Base-by-base conservation (phyloP, 1,139 yeast species). In the Lodderomyces oxycetoniae region DNA sequence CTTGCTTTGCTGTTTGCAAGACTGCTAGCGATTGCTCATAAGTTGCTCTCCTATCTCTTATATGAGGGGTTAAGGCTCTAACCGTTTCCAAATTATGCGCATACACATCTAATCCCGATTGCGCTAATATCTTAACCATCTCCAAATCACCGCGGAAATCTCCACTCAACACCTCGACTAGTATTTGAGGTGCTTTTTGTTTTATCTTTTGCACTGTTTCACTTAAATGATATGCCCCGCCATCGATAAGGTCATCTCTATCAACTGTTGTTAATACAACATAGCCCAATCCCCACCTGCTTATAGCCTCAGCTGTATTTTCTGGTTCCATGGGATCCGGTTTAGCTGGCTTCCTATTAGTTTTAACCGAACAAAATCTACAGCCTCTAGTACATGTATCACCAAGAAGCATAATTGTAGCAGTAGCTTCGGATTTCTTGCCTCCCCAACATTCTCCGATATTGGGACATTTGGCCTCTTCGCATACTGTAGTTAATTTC, bases 381-480 rank as follows among this genome's bases (percentile, higher is more conserved):
- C 99, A 93, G 9, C 98, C 99, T 59, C 99, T 73, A 4, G 99
- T 93, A 63, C 99, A 93, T 0, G 98, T 91, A 52, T 93, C 98
- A 41, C 99, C 99, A 72, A 93, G 72, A 44, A 93, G 69, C 99
- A 93, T 93, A 50, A 93, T 91, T 3, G 99, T 93, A 4, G 98
- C 98, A 3, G 99, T 93, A n/a, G 98, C 96, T 50, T 86, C 93
- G 5, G 89, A 74, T 58, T 88, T 88, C 51, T 82, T 79, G 22
- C 98, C 98, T 36, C 98, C 97, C 99, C 99, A 93, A 61, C 99
- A 93, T 58, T 93, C 99, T 34, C 97, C 96, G 41, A 93, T 93
- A 56, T 93, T 93, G 13, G 99, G 99, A 61, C 99, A 93, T 52
- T 91, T 81, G 7, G 98, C 98, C 53, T 91, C 98, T 57, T 91